phyloP scores from a whole-genome alignment of 2,329 filamentous ascomycete species.

The Ascocoryne sarcoides region DNA sequence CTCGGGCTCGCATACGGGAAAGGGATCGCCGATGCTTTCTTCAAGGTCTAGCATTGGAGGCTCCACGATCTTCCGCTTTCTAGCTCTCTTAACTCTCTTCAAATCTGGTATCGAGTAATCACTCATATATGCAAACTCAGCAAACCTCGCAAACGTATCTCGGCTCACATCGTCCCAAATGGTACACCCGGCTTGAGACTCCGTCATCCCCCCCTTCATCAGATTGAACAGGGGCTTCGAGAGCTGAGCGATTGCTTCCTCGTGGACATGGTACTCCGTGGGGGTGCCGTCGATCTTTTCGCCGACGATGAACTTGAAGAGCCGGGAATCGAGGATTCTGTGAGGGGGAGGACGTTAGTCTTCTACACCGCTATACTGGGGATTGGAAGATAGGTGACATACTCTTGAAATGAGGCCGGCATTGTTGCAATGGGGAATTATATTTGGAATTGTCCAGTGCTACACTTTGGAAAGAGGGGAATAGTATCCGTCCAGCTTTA shows the following conservation, averaged over 20 bases:
- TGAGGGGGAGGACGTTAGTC: neutral
- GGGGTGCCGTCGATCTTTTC: conserved; percentile 9
- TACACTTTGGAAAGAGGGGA: no score
- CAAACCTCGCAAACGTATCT: conserved; percentile 16
- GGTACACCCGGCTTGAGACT: conserved; percentile 4
- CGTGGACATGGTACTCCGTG: conserved; percentile 13
- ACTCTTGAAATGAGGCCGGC: conserved; percentile 13
- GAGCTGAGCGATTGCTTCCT: conserved; percentile 16
- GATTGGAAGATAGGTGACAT: neutral
- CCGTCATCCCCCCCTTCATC: conserved; percentile 7
- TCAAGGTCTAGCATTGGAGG: neutral
- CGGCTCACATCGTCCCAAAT: conserved; percentile 14
- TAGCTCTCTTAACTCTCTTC: conserved; percentile 2
- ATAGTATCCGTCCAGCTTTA: no score
- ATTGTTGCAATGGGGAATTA: conserved; percentile 6
- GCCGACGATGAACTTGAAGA: conserved; percentile 18
- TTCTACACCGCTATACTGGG: neutral
- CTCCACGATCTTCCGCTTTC: neutral
- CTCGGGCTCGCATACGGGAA: no score
- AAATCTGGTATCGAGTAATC: conserved; percentile 16
- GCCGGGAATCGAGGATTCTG: conserved; percentile 16
- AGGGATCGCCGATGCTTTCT: neutral
- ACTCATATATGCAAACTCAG: conserved; percentile 19
- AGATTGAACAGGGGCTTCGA: conserved; percentile 9
- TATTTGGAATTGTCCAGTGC: no score